phyloP scores from a whole-genome alignment of 305 asterid species.

The Rubia balearica region DNA sequence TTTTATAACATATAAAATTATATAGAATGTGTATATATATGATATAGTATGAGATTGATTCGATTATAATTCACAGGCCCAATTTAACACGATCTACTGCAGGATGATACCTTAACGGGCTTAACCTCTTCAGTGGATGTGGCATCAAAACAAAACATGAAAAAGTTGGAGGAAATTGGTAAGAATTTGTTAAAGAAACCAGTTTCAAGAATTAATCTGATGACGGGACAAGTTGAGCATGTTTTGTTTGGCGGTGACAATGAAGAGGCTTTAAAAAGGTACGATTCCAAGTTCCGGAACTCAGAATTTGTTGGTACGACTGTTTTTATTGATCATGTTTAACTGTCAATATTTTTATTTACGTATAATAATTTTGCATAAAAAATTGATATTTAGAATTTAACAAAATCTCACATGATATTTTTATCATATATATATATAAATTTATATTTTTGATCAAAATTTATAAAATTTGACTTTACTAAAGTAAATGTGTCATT shows the following conservation, averaged over 20 bases:
- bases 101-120: conserved; percentile 45
- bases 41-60: too few relatives aligned
- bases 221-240: conserved; percentile 35
- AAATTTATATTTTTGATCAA: too few relatives aligned
- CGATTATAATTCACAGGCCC: background rate
- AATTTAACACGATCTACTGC: background rate
- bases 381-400: too few relatives aligned
- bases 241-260: conserved; percentile 40
- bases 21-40: too few relatives aligned
- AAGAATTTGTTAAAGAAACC: conserved; percentile 31
- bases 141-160: conserved; percentile 33
- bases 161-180: conserved; percentile 36
- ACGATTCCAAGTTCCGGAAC: background rate
- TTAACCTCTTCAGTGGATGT: conserved; percentile 27
- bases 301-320: background rate
- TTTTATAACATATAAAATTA: too few relatives aligned
- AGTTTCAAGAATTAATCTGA: conserved; percentile 33
- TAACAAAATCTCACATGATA: too few relatives aligned
- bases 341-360: too few relatives aligned
- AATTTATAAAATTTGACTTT: too few relatives aligned
- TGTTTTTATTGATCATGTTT: too few relatives aligned
- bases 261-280: conserved; percentile 44
- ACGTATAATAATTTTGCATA: too few relatives aligned
- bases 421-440: too few relatives aligned
- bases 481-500: too few relatives aligned